Conservation (phyloP, 768 basidiomycete genomes). For the Lepiota venenata region DNA sequence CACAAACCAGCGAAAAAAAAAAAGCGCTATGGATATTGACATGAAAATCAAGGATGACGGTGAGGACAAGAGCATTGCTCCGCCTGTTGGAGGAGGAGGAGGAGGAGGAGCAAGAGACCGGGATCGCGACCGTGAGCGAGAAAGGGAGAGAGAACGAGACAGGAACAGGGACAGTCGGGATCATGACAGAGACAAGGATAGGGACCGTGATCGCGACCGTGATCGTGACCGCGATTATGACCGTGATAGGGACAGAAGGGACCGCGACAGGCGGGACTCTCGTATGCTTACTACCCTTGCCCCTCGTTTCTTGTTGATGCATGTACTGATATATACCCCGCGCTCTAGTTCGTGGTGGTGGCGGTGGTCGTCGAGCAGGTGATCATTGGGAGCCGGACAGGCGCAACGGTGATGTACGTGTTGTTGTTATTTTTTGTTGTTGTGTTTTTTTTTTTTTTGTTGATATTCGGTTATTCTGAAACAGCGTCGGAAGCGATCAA, state of each 20-base stretch:
- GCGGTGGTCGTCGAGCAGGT: conserved; percentile 43
- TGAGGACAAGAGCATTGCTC: conserved; percentile 54
- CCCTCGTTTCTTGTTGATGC: conserved; percentile 4
- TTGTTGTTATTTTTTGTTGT: background rate
- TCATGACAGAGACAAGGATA: conserved; percentile 35
- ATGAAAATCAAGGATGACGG: conserved; percentile 77
- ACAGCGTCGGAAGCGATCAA: conserved; percentile 68
- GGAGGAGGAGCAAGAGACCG: conserved; percentile 36
- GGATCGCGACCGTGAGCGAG: conserved; percentile 38
- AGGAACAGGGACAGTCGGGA: conserved; percentile 41
- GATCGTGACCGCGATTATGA: conserved; percentile 35
- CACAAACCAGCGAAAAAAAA: background rate
- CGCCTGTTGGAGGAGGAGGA: conserved; percentile 38
- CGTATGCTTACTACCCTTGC: no score
- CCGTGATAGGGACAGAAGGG: conserved; percentile 34
- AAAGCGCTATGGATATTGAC: conserved; percentile 64
- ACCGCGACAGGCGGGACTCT: conserved; percentile 49
- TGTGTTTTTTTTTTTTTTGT: conserved; percentile 1
- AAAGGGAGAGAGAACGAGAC: conserved; percentile 29
- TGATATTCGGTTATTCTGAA: background rate
- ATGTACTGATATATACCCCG: background rate
- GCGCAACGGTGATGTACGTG: conserved; percentile 67
- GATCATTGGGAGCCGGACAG: conserved; percentile 88
- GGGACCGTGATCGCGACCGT: conserved; percentile 37
- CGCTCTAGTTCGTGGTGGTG: conserved; percentile 19